Conservation (phyloP, 768 basidiomycete species). For the Trametes elegans region DNA sequence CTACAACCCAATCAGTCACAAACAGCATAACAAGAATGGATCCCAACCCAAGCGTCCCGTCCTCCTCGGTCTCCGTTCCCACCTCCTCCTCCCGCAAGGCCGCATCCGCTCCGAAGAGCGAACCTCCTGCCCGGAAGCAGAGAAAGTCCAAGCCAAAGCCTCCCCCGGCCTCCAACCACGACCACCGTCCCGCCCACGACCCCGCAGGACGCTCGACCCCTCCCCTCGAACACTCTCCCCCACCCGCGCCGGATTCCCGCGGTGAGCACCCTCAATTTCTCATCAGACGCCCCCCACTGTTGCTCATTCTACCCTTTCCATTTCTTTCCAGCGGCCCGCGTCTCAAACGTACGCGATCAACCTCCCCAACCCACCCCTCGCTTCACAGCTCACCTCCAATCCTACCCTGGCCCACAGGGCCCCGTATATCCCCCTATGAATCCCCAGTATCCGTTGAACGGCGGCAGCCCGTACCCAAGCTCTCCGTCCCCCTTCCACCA, state of each 20-base stretch:
- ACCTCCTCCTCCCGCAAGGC: constrained; percentile 16
- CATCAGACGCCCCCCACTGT: constrained; percentile 8
- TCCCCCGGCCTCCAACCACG: neutral
- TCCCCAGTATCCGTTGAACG: constrained; percentile 62
- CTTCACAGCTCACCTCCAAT: constrained; percentile 42
- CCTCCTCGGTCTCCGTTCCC: constrained; percentile 15
- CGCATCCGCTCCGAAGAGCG: constrained; percentile 12
- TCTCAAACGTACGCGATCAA: constrained; percentile 34
- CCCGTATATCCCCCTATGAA: constrained; percentile 51
- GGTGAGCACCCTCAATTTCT: constrained; percentile 15
- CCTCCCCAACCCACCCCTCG: constrained; percentile 32
- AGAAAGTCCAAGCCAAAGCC: constrained; percentile 11
- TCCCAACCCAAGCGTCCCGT: constrained; percentile 14
- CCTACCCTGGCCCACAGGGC: constrained; percentile 45
- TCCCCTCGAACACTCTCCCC: constrained; percentile 1
- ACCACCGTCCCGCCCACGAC: constrained; percentile 10
- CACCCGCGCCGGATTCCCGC: constrained; percentile 13
- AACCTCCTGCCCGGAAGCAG: constrained; percentile 11
- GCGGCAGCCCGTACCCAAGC: constrained; percentile 48
- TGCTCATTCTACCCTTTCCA: constrained; percentile 11
- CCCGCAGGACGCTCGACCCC: constrained; percentile 3
- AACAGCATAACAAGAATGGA: constrained; percentile 22
- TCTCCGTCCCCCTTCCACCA: constrained; percentile 35
- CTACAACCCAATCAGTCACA: constrained; percentile 18
- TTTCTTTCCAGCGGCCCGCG: constrained; percentile 28